These are phyloP conservation scores for Populus hybrid DNA, from an alignment of 441 rosid genomes.

Conservation along the genomic window DNA sequence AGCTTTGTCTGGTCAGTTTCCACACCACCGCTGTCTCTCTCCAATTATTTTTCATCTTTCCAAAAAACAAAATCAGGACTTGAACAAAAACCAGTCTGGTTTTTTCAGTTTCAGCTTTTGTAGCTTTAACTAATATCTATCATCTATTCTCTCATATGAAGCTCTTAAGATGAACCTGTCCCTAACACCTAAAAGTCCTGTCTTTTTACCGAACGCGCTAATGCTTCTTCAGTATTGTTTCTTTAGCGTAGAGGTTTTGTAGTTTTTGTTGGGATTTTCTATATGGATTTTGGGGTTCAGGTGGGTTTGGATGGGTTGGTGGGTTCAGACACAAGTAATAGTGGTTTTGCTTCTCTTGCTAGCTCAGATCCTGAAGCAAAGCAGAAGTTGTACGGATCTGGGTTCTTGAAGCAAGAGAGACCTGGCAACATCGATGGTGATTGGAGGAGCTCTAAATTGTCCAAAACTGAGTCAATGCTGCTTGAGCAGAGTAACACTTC, in stretches of 20 bases:
- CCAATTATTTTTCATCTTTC: conserved; percentile 29
- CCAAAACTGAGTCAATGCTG: conserved; percentile 47
- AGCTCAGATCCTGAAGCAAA: conserved; percentile 47
- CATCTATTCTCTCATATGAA: conserved; percentile 2
- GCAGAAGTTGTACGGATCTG: conserved; percentile 54
- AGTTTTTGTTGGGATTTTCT: conserved; percentile 15
- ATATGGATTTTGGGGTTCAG: conserved; percentile 51
- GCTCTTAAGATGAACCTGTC: conserved; percentile 19
- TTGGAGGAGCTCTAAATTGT: conserved; percentile 52
- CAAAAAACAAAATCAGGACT: conserved; percentile 15
- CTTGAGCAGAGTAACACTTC: conserved; percentile 30
- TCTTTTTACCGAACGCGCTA: conserved; percentile 14
- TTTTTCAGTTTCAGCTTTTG: conserved; percentile 20
- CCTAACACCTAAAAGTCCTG: conserved; percentile 14
- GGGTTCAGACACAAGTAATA: conserved; percentile 38
- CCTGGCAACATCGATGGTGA: conserved; percentile 37
- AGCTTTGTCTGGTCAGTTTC: conserved; percentile 20
- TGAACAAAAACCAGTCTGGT: conserved; percentile 21
- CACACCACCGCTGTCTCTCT: conserved; percentile 21
- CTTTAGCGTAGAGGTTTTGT: conserved; percentile 14
- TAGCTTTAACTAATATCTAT: background rate
- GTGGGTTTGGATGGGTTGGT: conserved; percentile 45
- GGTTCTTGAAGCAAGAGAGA: conserved; percentile 56
- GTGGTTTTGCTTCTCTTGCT: conserved; percentile 30
- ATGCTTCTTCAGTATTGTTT: conserved; percentile 16